A percentile compares a stretch with the other conserved stretches of the same genome.
Conservation (phyloP, 2,329 filamentous ascomycete species). For the Fusarium paranaense region DNA sequence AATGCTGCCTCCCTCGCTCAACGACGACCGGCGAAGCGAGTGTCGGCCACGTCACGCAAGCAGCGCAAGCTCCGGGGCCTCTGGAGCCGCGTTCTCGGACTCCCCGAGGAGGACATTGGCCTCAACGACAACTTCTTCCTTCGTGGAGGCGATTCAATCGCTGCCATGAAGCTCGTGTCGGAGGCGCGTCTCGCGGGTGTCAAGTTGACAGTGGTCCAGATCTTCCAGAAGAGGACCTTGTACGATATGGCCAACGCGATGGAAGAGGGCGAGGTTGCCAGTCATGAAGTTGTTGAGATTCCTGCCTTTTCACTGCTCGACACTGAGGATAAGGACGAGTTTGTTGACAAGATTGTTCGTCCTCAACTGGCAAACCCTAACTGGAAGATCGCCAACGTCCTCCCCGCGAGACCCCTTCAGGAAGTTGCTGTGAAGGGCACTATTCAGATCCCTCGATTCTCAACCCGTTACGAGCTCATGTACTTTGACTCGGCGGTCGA, state of each 20-base stretch:
- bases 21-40: neutral
- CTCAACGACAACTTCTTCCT: neutral
- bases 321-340: neutral
- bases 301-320: neutral
- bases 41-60: neutral
- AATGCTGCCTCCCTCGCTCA: neutral
- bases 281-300: neutral
- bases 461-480: constrained; percentile 73
- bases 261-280: neutral
- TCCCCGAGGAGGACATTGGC: neutral
- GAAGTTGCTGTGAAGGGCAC: neutral
- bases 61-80: neutral
- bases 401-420: neutral
- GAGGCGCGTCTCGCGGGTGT: neutral
- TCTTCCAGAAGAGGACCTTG: neutral
- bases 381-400: neutral
- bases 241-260: neutral
- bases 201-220: neutral
- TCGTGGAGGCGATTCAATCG: neutral
- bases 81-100: neutral
- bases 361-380: neutral
- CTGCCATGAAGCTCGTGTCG: neutral
- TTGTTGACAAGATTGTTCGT: neutral
- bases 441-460: constrained; percentile 66
- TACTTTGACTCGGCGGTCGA: constrained; percentile 67